Conservation (phyloP, 331 rosid genomes). For the Erythrophleum ivorense region DNA sequence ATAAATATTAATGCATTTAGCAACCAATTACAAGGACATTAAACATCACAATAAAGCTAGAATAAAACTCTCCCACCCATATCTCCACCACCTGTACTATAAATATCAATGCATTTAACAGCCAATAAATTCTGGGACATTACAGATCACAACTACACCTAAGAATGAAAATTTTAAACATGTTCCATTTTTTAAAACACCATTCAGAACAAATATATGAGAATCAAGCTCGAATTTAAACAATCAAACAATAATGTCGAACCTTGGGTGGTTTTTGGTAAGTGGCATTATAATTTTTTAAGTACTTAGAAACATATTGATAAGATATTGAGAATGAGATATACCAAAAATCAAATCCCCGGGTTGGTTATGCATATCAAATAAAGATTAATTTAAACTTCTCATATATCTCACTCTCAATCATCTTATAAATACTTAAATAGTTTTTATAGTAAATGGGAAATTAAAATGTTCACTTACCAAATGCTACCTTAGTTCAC, state of each 20-base stretch:
- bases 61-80: neutral
- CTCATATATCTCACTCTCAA: neutral
- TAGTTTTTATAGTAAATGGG: neutral
- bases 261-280: neutral
- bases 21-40: constrained; percentile 1
- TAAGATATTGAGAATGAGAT: neutral
- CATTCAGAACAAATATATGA: neutral
- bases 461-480: neutral
- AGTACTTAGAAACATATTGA: neutral
- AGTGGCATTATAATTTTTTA: neutral
- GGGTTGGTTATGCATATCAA: neutral
- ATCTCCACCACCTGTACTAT: neutral
- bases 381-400: neutral
- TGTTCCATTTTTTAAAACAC: neutral
- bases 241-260: neutral
- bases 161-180: neutral
- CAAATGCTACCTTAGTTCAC: neutral
- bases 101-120: constrained; percentile 2
- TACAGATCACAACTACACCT: neutral
- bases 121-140: constrained; percentile 8
- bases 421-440: neutral
- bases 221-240: neutral
- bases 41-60: neutral
- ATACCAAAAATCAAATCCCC: neutral
- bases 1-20: constrained; percentile 1